Evolutionary conservation across 2,329 filamentous ascomycete species (phyloP).

Genomic region (Sporothrix schenckii): DNA sequence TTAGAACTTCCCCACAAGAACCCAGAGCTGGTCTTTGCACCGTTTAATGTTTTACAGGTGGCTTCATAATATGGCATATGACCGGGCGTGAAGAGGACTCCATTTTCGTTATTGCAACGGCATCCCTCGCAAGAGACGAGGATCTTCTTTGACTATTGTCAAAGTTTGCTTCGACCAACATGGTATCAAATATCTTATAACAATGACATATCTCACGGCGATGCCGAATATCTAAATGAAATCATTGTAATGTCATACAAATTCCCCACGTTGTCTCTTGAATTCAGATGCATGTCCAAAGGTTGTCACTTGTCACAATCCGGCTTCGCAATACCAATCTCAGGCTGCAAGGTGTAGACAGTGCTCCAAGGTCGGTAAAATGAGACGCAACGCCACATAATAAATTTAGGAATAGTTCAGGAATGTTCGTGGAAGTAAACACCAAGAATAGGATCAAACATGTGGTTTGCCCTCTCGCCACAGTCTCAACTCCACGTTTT

Average conservation of each 20-base stretch:
- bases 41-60: background rate
- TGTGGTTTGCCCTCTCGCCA: too few species aligned
- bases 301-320: constrained; percentile 6
- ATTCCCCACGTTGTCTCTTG: background rate
- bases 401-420: background rate
- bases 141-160: too few species aligned
- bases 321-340: constrained; percentile 8
- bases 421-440: background rate
- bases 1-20: too few species aligned
- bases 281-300: background rate
- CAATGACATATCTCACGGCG: constrained; percentile 4
- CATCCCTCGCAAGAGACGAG: too few species aligned
- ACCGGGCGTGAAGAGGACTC: background rate
- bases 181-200: too few species aligned
- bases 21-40: too few species aligned
- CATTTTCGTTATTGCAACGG: background rate
- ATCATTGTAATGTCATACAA: background rate
- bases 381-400: background rate
- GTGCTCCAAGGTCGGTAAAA: constrained; percentile 2
- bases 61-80: background rate
- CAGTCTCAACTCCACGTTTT: background rate
- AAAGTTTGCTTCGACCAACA: background rate
- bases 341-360: background rate
- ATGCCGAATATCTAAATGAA: background rate
- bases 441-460: background rate